Evolutionary conservation across 2,329 filamentous ascomycete species (phyloP).

Genomic region (Tolypocladium paradoxum): DNA sequence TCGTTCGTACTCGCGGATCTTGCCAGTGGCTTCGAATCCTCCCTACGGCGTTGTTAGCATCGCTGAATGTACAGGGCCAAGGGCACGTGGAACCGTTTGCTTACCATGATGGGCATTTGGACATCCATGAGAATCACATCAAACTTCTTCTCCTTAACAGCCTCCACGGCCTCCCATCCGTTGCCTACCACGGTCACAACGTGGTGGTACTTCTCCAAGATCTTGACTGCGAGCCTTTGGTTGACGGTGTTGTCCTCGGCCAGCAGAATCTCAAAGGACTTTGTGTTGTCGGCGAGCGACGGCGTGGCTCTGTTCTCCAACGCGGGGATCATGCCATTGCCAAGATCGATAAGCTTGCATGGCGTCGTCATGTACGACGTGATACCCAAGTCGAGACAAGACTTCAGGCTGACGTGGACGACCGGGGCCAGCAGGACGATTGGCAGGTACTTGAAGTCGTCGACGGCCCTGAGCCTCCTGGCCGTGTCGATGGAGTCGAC

Average conservation of each 20-base stretch:
- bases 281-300: constrained; percentile 83
- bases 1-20: constrained; percentile 91
- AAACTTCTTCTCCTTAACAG: constrained; percentile 85
- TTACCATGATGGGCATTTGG: constrained; percentile 98
- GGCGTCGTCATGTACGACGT: constrained; percentile 99
- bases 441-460: constrained; percentile 96
- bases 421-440: constrained; percentile 84
- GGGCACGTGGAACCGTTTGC: constrained; percentile 12
- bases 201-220: constrained; percentile 93
- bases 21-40: constrained; percentile 92
- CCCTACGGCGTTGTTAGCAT: constrained; percentile 47
- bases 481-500: constrained; percentile 91
- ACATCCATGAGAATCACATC: constrained; percentile 99
- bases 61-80: neutral
- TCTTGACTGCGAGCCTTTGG: constrained; percentile 90
- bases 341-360: constrained; percentile 85
- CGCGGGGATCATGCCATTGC: constrained; percentile 92
- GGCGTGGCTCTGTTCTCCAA: constrained; percentile 88
- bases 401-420: constrained; percentile 86
- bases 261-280: constrained; percentile 88
- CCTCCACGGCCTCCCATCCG: constrained; percentile 82
- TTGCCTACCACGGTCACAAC: constrained; percentile 90
- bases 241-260: constrained; percentile 98
- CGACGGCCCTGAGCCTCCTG: constrained; percentile 70
- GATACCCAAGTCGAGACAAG: constrained; percentile 86